A percentile compares a stretch with the other conserved stretches of the same genome.
Conservation (phyloP, 192 early-diverging fungal genomes). For the Funneliformis mosseae region DNA sequence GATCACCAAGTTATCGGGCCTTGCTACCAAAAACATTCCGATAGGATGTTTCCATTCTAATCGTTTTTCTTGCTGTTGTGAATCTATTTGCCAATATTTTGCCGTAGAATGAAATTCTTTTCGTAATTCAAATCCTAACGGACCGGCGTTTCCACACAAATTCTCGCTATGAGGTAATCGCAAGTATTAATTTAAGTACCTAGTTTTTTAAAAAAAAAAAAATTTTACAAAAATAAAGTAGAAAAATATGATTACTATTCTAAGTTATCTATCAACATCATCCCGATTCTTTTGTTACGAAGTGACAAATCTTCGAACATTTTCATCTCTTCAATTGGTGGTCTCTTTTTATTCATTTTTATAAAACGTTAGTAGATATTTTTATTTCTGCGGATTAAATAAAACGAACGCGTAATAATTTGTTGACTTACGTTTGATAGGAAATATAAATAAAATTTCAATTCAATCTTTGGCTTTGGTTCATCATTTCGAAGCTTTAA, state of each 20-base stretch:
- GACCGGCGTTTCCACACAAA: neutral
- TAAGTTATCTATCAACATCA: neutral
- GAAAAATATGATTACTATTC: neutral
- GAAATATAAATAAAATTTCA: neutral
- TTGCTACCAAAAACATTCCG: neutral
- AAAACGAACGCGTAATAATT: neutral
- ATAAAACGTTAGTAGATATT: neutral
- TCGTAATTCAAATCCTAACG: neutral
- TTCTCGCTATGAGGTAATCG: neutral
- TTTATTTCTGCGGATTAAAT: neutral
- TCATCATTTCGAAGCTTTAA: neutral
- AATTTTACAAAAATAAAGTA: too few species aligned
- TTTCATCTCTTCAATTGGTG: neutral
- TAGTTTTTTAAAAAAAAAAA: neutral
- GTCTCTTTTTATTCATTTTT: neutral
- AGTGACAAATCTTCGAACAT: neutral
- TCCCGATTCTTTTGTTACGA: neutral
- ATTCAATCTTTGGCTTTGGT: neutral
- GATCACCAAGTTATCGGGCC: neutral
- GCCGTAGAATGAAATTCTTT: neutral
- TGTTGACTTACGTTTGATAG: neutral
- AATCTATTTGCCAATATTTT: neutral
- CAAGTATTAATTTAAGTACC: neutral
- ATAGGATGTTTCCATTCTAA: neutral
- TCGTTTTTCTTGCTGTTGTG: neutral